Base-by-base conservation (phyloP, 306 rosid species). In the Quercus suber region DNA sequence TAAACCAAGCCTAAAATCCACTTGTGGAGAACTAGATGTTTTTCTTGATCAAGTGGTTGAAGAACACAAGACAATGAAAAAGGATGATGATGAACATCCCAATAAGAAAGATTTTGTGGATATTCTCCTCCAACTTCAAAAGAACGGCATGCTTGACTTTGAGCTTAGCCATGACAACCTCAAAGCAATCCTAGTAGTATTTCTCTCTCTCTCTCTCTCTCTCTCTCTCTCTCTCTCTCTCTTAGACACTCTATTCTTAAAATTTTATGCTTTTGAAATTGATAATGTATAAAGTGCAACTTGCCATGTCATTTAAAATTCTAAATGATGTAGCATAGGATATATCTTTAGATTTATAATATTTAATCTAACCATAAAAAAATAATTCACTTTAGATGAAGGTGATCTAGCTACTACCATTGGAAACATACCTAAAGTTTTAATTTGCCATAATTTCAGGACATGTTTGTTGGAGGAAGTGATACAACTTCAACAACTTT, bases 161-260 rank as follows among this genome's bases (percentile, higher is more conserved):
- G 15, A 65, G 25, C 71, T 86, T 71, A 55, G 68, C 5, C n/a
- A 3, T 3, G 60, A 60, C n/a, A 9, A 60, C 52, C 10, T 80
- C n/a, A 86, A 80, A 80, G 89, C 78, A 41, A 61, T 82, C 25
- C 49, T 86, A 55, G 27, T 60, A 73, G 89, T 82, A 6, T 18
- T 37, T 37, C 10, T n/a, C n/a, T n/a, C n/a, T n/a, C n/a, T n/a
- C n/a, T n/a, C n/a, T n/a, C n/a, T n/a, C n/a, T n/a, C n/a, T n/a
- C n/a, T n/a, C n/a, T n/a, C n/a, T n/a, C n/a, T n/a, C n/a, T n/a
- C n/a, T n/a, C n/a, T n/a, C n/a, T n/a, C n/a, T n/a, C n/a, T n/a
- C n/a, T n/a, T n/a, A n/a, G n/a, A n/a, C n/a, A n/a, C n/a, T n/a
- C n/a, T n/a, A n/a, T n/a, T n/a, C n/a, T n/a, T n/a, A n/a, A n/a